These are phyloP conservation scores for Cyberlindnera mrakii DNA, from an alignment of 805 yeast genomes.

Conservation along the genomic window DNA sequence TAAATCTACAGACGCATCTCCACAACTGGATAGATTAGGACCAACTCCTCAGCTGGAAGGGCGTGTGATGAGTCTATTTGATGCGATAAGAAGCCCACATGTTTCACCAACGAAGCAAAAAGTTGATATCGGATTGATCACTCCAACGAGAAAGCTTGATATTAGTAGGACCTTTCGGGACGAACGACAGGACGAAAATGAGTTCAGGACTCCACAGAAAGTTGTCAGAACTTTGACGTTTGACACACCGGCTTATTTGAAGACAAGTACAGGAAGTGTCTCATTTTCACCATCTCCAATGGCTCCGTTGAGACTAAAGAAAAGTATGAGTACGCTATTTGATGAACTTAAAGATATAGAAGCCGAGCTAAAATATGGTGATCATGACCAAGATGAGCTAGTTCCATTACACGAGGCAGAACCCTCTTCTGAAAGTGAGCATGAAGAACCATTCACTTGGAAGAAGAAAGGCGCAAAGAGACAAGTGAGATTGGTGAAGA, in stretches of 20 bases:
- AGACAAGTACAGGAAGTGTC: constrained; percentile 2
- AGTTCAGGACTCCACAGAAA: constrained; percentile 17
- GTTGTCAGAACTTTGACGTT: neutral
- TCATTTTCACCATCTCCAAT: constrained; percentile 25
- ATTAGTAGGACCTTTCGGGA: constrained; percentile 7
- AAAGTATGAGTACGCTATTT: constrained; percentile 39
- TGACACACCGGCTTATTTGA: constrained; percentile 43
- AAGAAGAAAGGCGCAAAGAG: constrained; percentile 31
- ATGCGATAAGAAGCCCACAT: constrained; percentile 25
- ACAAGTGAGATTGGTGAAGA: constrained; percentile 24
- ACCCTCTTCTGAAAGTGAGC: constrained; percentile 9
- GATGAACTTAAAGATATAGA: constrained; percentile 37
- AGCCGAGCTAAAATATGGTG: constrained; percentile 22
- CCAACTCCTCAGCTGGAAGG: constrained; percentile 89
- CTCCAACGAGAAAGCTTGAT: constrained; percentile 10
- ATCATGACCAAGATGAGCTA: constrained; percentile 14
- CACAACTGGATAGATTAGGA: constrained; percentile 43
- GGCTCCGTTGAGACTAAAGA: constrained; percentile 21
- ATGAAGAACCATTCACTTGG: constrained; percentile 2
- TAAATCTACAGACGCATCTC: constrained; percentile 1
- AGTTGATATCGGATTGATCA: neutral
- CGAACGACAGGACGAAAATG: neutral
- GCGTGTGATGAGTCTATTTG: constrained; percentile 67
- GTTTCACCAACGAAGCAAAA: constrained; percentile 11
- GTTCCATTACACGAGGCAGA: constrained; percentile 16